Conservation (phyloP, 1,284 basidiomycete genomes). For the Garcileccinum viscosum region DNA sequence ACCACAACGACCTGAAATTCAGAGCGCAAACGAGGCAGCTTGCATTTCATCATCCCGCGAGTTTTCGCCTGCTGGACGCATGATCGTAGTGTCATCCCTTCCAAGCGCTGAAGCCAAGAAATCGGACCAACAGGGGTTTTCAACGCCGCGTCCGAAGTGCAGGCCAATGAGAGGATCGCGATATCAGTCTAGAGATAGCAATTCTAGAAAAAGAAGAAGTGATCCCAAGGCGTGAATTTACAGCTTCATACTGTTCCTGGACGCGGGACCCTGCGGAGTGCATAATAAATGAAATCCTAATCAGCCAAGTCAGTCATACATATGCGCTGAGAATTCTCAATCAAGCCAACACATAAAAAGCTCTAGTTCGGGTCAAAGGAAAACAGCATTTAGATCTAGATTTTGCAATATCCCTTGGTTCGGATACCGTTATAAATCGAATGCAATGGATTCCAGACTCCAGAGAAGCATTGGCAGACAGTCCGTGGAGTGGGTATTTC, state of each 20-base stretch:
- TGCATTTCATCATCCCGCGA: slow-evolving; percentile 10
- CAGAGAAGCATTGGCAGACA: slow-evolving; percentile 10
- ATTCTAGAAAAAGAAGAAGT: slow-evolving; percentile 24
- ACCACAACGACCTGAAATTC: too few relatives aligned
- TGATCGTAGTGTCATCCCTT: slow-evolving; percentile 9
- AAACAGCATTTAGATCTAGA: slow-evolving; percentile 5
- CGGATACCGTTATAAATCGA: slow-evolving; percentile 3
- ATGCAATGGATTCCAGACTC: not conserved
- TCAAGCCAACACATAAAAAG: slow-evolving; percentile 15
- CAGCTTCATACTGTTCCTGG: slow-evolving; percentile 25
- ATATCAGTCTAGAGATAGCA: slow-evolving; percentile 22
- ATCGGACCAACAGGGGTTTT: slow-evolving; percentile 8
- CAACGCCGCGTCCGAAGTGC: slow-evolving; percentile 19
- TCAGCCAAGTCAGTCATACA: not conserved
- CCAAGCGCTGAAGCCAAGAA: slow-evolving; percentile 8
- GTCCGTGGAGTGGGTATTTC: slow-evolving; percentile 29
- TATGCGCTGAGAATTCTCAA: not conserved
- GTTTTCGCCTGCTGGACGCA: slow-evolving; percentile 1
- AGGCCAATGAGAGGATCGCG: slow-evolving; percentile 24
- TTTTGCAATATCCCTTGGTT: not conserved
- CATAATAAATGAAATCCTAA: slow-evolving; percentile 15
- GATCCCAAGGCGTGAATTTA: slow-evolving; percentile 6
- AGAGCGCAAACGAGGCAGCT: slow-evolving; percentile 4
- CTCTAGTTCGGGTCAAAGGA: slow-evolving; percentile 6
- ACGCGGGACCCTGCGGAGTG: slow-evolving; percentile 22